Evolutionary conservation across 768 basidiomycete species (phyloP), one percentile per base, ranked within the genome.

Genomic region (Termitomyces sp.): DNA sequence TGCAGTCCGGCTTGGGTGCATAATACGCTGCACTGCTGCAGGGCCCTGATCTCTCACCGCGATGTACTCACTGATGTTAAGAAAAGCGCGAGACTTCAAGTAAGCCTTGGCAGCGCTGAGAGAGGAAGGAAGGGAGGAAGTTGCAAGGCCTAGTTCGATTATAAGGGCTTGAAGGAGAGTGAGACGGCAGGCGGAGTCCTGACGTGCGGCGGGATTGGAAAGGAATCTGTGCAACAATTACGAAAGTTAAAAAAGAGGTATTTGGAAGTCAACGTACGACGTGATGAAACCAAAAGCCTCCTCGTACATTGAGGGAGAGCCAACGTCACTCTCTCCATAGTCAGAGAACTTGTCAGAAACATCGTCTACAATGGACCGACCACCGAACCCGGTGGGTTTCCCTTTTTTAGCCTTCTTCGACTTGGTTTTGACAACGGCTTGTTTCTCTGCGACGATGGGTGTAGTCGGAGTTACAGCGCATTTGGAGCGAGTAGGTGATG

Each of bases 41-140:
- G 82, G 84, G 0, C 90, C 90, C 67, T 86, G 79, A 57, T 75
- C 77, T 42, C 91, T 87, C 36, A 82, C 81, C 18, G 83, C 82
- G 60, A 91, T 77, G 70, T 92, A 92, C 62, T 92, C 90, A 53
- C 80, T 79, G 60, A 93, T 82, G 67, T 90, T 91, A 35, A 92
- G 66, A 68, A 91, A 91, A 0, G 79, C 89, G 44, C 78, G 79
- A 7, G 84, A 74, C 73, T 89, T 91, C 51, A 92, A 72, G 45
- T 88, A 75, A 15, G 82, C 81, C 64, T 83, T 86, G n/a, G 90
- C 91, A 7, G 88, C 78, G n/a, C 73, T 82, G 56, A 92, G 73
- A 0, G 88, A 82, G 35, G 71, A 70, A 2, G 91, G 91, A 3
- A 90, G 75, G 28, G 78, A 74, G 35, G 75, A 76, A 0, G 78